Conservation (phyloP, 1,284 basidiomycete species). For the Tranzscheliella williamsii region DNA sequence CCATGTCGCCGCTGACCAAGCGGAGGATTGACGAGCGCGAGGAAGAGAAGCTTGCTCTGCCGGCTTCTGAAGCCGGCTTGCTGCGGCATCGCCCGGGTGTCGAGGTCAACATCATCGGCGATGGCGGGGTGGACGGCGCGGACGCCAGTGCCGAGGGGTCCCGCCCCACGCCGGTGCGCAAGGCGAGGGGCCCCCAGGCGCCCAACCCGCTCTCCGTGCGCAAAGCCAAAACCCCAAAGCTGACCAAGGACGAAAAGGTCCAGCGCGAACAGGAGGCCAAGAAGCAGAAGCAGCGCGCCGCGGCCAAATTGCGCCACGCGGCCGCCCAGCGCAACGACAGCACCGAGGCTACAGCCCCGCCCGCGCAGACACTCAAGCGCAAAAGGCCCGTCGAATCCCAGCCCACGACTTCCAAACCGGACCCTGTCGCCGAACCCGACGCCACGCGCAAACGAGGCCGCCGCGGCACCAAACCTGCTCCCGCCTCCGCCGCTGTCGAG, state of each 20-base stretch:
- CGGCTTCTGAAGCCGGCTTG: slow-evolving; percentile 19
- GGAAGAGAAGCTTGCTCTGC: slow-evolving; percentile 33
- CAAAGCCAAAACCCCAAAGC: slow-evolving; percentile 66
- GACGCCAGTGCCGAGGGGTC: background rate
- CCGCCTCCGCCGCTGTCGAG: too few species aligned
- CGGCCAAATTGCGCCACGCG: slow-evolving; percentile 9
- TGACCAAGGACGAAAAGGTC: slow-evolving; percentile 32
- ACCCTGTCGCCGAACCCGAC: background rate
- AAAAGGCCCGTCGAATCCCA: too few species aligned
- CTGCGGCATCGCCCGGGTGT: slow-evolving; percentile 8
- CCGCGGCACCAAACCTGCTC: too few species aligned
- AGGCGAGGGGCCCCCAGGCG: slow-evolving; percentile 66
- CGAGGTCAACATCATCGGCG: slow-evolving; percentile 30
- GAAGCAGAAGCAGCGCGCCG: slow-evolving; percentile 30
- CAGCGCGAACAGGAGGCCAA: slow-evolving; percentile 64
- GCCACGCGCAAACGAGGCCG: too few species aligned
- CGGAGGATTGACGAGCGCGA: slow-evolving; percentile 41
- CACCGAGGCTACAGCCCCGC: background rate
- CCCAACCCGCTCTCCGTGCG: slow-evolving; percentile 92
- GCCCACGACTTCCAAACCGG: background rate
- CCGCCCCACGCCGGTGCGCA: background rate
- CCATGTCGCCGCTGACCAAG: slow-evolving; percentile 52
- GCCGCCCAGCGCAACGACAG: slow-evolving; percentile 5
- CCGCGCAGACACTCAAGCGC: too few species aligned
- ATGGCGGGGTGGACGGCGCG: background rate